phyloP scores from a whole-genome alignment of 345 rosid species.

The Corchorus olitorius region DNA sequence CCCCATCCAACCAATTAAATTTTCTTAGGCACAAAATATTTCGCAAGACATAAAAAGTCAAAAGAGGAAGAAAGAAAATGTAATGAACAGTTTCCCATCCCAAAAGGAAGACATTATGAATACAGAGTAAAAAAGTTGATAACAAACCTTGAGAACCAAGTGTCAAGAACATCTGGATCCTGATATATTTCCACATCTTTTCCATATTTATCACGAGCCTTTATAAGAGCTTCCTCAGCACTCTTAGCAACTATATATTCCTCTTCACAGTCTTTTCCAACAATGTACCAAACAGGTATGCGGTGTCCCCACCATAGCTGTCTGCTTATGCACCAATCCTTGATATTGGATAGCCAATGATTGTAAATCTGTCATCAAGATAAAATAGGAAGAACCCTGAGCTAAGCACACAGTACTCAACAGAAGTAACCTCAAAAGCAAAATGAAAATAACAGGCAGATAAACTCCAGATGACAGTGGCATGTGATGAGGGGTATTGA shows the following conservation, averaged over 20 bases:
- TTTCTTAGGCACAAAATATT: slow-evolving; percentile 1
- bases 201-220: slow-evolving; percentile 80
- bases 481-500: neutral
- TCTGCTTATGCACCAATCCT: slow-evolving; percentile 99
- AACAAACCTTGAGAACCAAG: slow-evolving; percentile 97
- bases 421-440: slow-evolving; percentile 6
- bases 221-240: slow-evolving; percentile 77
- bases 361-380: slow-evolving; percentile 67
- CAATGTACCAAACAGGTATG: slow-evolving; percentile 97
- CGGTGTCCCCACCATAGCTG: slow-evolving; percentile 99
- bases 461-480: slow-evolving; percentile 1
- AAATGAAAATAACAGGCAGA: slow-evolving; percentile 5
- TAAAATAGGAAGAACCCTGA: slow-evolving; percentile 9
- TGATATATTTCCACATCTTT: slow-evolving; percentile 83
- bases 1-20: neutral
- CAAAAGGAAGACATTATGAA: neutral
- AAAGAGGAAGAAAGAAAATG: neutral
- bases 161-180: slow-evolving; percentile 98
- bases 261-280: slow-evolving; percentile 81
- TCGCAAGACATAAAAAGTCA: neutral
- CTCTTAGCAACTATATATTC: slow-evolving; percentile 80
- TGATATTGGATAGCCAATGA: slow-evolving; percentile 96
- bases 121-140: slow-evolving; percentile 15
- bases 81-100: neutral
- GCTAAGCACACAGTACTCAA: slow-evolving; percentile 13